These are phyloP conservation scores for Penicillium sp. DNA, from an alignment of 2,329 filamentous ascomycete genomes.

Conservation along the genomic window DNA sequence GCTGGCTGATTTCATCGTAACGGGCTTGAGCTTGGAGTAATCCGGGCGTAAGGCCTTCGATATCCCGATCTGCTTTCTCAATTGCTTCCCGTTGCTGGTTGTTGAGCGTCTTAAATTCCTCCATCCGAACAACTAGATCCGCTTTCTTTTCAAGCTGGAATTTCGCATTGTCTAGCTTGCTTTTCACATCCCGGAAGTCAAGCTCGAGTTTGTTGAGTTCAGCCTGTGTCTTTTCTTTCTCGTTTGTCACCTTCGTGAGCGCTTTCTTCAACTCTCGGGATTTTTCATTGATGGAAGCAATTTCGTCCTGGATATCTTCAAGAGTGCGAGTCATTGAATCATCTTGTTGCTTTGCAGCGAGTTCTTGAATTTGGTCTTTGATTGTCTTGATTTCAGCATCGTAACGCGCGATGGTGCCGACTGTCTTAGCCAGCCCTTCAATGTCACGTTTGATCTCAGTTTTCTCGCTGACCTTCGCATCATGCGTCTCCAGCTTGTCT, in stretches of 20 bases:
- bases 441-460: conserved; percentile 67
- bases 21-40: conserved; percentile 70
- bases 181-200: conserved; percentile 69
- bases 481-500: conserved; percentile 62
- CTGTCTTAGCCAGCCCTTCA: conserved; percentile 70
- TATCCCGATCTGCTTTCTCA: conserved; percentile 64
- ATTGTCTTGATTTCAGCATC: conserved; percentile 68
- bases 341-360: conserved; percentile 71
- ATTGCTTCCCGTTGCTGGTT: conserved; percentile 66
- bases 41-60: conserved; percentile 70
- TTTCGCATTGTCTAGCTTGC: conserved; percentile 65
- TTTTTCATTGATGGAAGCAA: conserved; percentile 64
- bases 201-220: conserved; percentile 69
- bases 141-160: conserved; percentile 79
- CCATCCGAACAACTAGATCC: conserved; percentile 65
- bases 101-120: conserved; percentile 67
- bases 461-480: conserved; percentile 59
- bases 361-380: conserved; percentile 67
- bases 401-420: conserved; percentile 70
- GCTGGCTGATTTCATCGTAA: conserved; percentile 71
- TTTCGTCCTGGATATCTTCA: conserved; percentile 78
- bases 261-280: conserved; percentile 60
- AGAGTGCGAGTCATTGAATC: conserved; percentile 63
- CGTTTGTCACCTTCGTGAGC: conserved; percentile 62
- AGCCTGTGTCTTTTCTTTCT: conserved; percentile 68